Evolutionary conservation across 495 filamentous ascomycete species (phyloP), one percentile per base, ranked within the genome.

Genomic region (Penicillium bovifimosum): DNA sequence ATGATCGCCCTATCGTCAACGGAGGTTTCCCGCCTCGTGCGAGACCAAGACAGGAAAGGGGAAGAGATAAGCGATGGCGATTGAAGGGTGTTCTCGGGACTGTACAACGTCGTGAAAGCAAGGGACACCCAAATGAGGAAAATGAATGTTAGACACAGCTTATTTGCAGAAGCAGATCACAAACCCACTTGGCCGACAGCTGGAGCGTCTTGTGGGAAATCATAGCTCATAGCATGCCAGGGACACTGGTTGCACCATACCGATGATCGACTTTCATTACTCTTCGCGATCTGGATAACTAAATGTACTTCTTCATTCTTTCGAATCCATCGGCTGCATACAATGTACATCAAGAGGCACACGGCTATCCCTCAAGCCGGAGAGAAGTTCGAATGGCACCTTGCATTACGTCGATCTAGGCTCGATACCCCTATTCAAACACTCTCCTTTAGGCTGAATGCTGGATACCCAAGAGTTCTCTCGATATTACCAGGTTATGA

Each of bases 21-120:
- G 36, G 34, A 41, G 45, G 20, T 28, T 47, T 41, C 29, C 47
- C 36, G 7, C 38, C 34, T 50, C 40, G 40, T 52, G 32, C 32
- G n/a, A 18, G 26, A 26, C 16, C n/a, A 49, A 34, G 27, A 40
- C 10, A 31, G 31, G 20, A 44, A 52, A 51, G 33, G 51, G 34
- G 50, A 50, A 40, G 29, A 35, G 54, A 44, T 41, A 47, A 41
- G 48, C 53, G 33, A 46, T 41, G 39, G 27, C 40, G 44, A 41
- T 41, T 34, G 29, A 9, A 41, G 47, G 16, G 29, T 10, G 45
- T 20, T 46, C 33, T 52, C 52, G 36, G 50, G 35, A 39, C 42
- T 59, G 61, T 64, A 48, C 61, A 34, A 54, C 53, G 33, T 33
- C 20, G 14, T 33, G 50, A 40, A 65, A 47, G 62, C 61, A 65